A percentile compares a stretch with the other conserved stretches of the same genome.
These are phyloP conservation scores for Thelephora aurantiotincta DNA, from an alignment of 768 basidiomycete genomes.

Conservation along the genomic window DNA sequence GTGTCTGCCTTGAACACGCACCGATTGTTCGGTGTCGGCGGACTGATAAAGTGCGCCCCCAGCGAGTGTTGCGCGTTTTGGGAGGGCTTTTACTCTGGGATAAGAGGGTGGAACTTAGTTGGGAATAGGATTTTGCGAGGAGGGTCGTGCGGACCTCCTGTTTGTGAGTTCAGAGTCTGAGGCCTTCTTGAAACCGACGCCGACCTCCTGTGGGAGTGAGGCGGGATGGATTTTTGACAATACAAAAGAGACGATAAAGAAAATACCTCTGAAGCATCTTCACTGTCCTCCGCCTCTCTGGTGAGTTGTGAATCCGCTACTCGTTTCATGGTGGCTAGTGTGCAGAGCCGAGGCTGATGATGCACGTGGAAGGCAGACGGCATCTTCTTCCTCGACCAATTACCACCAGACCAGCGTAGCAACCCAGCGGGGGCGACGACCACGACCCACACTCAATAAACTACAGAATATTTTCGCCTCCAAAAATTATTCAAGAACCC, in stretches of 20 bases:
- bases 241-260: background rate
- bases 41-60: too few relatives aligned
- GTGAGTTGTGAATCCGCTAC: constrained; percentile 58
- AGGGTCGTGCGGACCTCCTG: constrained; percentile 34
- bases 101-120: background rate
- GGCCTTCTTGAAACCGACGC: constrained; percentile 41
- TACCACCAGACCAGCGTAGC: too few relatives aligned
- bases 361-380: background rate
- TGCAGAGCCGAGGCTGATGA: background rate
- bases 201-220: constrained; percentile 23
- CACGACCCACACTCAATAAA: too few relatives aligned
- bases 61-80: constrained; percentile 28
- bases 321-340: constrained; percentile 43
- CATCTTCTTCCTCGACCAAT: too few relatives aligned
- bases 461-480: too few relatives aligned
- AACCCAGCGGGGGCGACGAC: too few relatives aligned
- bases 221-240: background rate
- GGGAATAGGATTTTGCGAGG: background rate
- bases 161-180: constrained; percentile 38
- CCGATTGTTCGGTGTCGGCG: too few relatives aligned
- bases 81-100: constrained; percentile 49
- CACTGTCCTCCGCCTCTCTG: constrained; percentile 37
- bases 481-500: too few relatives aligned
- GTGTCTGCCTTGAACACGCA: background rate
- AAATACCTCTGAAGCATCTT: constrained; percentile 21